Evolutionary conservation across 768 basidiomycete genomes (phyloP).

Genomic region (Dioszegia crocea): DNA sequence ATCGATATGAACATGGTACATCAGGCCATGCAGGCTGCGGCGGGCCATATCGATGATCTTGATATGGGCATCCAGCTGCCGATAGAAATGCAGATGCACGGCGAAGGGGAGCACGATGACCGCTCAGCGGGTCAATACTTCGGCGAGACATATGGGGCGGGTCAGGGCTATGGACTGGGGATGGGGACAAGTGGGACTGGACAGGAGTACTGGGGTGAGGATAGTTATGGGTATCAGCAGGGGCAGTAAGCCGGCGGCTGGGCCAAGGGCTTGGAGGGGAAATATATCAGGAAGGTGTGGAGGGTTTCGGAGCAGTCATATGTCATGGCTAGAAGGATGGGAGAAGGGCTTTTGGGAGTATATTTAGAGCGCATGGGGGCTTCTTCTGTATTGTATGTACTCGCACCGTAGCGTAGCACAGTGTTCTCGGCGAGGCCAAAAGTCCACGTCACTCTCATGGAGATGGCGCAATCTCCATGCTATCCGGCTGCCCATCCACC

Average conservation of each 20-base stretch:
- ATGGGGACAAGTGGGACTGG: background rate
- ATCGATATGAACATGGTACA: slow-evolving; percentile 42
- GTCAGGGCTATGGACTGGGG: slow-evolving; percentile 2
- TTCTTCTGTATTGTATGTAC: background rate
- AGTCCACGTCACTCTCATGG: background rate
- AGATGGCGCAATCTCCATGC: background rate
- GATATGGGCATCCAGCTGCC: slow-evolving; percentile 44
- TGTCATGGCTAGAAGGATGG: no score
- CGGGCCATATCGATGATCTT: slow-evolving; percentile 39
- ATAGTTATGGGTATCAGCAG: background rate
- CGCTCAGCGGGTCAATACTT: background rate
- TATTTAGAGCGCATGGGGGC: no score
- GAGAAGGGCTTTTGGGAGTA: no score
- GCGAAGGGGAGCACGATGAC: slow-evolving; percentile 17
- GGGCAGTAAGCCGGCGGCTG: background rate
- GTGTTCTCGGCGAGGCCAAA: no score
- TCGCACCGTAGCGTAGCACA: no score
- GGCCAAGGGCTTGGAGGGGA: background rate
- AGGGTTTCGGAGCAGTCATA: background rate
- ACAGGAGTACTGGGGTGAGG: background rate
- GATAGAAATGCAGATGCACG: slow-evolving; percentile 46
- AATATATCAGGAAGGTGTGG: no score
- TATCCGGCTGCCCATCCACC: no score
- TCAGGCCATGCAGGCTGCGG: slow-evolving; percentile 40
- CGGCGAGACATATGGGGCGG: slow-evolving; percentile 3